Conservation (phyloP, 345 rosid genomes). For the Triadica sebifera region DNA sequence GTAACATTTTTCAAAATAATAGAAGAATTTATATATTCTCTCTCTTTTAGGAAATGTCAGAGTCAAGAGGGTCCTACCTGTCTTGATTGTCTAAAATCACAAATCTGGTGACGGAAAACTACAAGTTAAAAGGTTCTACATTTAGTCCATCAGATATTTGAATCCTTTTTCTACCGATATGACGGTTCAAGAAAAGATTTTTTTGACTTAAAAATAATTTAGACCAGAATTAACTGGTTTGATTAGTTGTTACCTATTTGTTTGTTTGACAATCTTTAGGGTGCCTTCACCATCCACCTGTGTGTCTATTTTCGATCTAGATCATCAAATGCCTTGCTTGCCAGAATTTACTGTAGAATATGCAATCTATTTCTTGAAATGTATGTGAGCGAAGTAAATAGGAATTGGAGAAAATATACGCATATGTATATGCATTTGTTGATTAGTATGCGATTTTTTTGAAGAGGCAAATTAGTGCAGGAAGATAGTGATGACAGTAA, state of each 20-base stretch:
- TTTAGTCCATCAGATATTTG: background rate
- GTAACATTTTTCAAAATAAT: no score
- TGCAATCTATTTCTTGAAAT: constrained; percentile 4
- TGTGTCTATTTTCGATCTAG: background rate
- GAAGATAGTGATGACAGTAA: background rate
- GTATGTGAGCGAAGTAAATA: background rate
- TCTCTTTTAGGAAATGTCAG: background rate
- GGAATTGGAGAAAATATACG: background rate
- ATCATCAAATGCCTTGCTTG: constrained; percentile 5
- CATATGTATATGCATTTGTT: background rate
- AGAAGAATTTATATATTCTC: background rate
- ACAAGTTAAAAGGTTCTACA: constrained; percentile 9
- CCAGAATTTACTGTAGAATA: background rate
- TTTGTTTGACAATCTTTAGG: no score
- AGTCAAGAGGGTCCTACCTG: constrained; percentile 22
- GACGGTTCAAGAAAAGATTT: constrained; percentile 13
- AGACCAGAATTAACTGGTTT: background rate
- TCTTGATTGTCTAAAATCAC: constrained; percentile 14
- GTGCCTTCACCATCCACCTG: background rate
- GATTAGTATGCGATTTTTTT: background rate
- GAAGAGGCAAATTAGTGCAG: background rate
- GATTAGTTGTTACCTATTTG: background rate
- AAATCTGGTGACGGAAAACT: constrained; percentile 17
- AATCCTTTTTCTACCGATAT: constrained; percentile 1
- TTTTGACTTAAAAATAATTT: no score